Conservation (phyloP, 805 yeast species). For the Grigorovia transvaalensis region DNA sequence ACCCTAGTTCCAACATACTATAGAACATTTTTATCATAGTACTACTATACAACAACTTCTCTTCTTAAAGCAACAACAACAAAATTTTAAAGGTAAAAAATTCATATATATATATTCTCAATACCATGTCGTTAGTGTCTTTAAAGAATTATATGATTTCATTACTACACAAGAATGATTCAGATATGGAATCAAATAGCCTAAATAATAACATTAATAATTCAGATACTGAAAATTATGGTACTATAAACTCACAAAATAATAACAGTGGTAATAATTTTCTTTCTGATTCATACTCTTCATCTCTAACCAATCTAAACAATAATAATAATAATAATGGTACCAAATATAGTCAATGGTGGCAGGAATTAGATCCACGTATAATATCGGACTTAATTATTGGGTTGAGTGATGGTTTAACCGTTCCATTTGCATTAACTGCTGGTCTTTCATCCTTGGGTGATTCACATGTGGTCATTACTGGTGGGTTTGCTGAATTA, state of each 20-base stretch:
- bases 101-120: background rate
- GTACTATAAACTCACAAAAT: background rate
- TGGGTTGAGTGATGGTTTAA: slow-evolving; percentile 89
- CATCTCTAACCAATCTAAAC: background rate
- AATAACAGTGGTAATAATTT: background rate
- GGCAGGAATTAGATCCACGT: slow-evolving; percentile 58
- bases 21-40: no score
- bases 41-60: no score
- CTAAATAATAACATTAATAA: background rate
- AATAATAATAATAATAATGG: background rate
- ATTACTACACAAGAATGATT: background rate
- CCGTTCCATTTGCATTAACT: slow-evolving; percentile 97
- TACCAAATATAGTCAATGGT: background rate
- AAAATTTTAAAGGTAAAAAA: background rate
- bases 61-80: background rate
- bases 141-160: background rate
- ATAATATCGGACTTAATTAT: slow-evolving; percentile 89
- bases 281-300: background rate
- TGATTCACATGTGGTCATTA: slow-evolving; percentile 77
- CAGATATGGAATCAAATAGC: background rate
- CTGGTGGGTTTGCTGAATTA: slow-evolving; percentile 97
- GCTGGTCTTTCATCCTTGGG: slow-evolving; percentile 93
- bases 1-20: no score
- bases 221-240: background rate
- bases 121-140: background rate